Evolutionary conservation across 2,329 filamentous ascomycete species (phyloP), one percentile per base, ranked within the genome.

Genomic region (Apiospora arundinis): DNA sequence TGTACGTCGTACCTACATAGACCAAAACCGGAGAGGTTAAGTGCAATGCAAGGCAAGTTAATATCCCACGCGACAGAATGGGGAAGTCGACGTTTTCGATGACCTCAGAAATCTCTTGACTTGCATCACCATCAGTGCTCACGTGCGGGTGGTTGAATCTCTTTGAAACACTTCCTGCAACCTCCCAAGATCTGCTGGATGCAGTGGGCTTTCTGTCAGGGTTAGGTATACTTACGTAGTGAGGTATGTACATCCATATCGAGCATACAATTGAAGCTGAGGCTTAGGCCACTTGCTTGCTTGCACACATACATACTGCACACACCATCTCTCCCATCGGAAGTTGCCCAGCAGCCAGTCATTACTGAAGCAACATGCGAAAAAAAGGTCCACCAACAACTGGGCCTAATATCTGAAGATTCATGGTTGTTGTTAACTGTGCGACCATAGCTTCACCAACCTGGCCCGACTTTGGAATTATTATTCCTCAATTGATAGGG

Each of bases 371-470:
- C 56, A 63, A 40, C 56, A 63, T 40, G 42, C 42, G 18, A 63
- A 16, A 18, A 18, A 8, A n/a, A 60, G 56, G 28, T 9, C 56
- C 56, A 63, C 56, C 56, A 63, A 60, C 52, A 63, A 63, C n/a
- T 63, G 56, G 56, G 56, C 56, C 56, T 63, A 63, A 63, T 63
- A 37, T n/a, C 28, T 63, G 32, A 40, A 40, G 28, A 32, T 32
- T 63, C 56, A 63, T 63, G 56, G 56, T n/a, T 63, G 16, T 63
- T 40, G 56, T 63, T 63, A 63, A 40, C 56, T 63, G 56, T 63
- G 56, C 32, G 56, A 63, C 56, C 56, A 63, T 63, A 63, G 56
- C 56, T 63, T 40, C 18, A 37, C 56, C 9, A n/a, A 40, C 32
- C 25, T 32, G 56, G 32, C 56, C 28, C 56, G 28, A 40, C 56